A percentile compares a stretch with the other conserved stretches of the same genome.
These are phyloP conservation scores for Boletellus emodensis DNA, from an alignment of 768 basidiomycete genomes.

Conservation along the genomic window DNA sequence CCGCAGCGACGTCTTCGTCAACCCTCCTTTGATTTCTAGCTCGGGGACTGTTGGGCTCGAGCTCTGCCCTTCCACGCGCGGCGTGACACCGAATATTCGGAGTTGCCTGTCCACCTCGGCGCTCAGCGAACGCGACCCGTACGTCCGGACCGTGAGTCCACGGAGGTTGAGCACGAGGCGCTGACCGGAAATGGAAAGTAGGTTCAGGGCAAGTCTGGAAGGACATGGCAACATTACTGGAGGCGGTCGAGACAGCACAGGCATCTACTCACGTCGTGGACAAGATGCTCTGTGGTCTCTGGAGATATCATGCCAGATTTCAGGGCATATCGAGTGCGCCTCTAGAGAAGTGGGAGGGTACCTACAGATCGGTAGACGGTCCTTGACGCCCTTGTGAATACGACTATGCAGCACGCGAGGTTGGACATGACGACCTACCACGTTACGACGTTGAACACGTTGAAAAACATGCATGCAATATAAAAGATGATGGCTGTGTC, in stretches of 20 bases:
- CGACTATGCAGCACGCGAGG: background rate
- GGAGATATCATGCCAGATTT: background rate
- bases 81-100: background rate
- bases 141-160: constrained; percentile 8
- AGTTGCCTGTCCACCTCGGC: constrained; percentile 18
- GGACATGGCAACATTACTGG: background rate
- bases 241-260: too few relatives aligned
- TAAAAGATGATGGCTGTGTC: constrained; percentile 6
- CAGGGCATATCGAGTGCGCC: background rate
- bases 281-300: background rate
- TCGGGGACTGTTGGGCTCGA: background rate
- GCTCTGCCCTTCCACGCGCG: background rate
- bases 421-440: constrained; percentile 1
- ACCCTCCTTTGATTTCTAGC: too few relatives aligned
- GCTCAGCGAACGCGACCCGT: constrained; percentile 6
- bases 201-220: constrained; percentile 8
- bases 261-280: background rate
- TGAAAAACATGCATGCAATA: background rate
- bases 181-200: constrained; percentile 19
- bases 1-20: too few relatives aligned
- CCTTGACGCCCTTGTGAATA: background rate
- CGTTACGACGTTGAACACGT: background rate
- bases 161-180: constrained; percentile 18
- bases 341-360: background rate
- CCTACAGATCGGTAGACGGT: background rate